These are phyloP conservation scores for Phyllostachys edulis DNA, from an alignment of 176 grass and related monocot species.

Conservation along the genomic window DNA sequence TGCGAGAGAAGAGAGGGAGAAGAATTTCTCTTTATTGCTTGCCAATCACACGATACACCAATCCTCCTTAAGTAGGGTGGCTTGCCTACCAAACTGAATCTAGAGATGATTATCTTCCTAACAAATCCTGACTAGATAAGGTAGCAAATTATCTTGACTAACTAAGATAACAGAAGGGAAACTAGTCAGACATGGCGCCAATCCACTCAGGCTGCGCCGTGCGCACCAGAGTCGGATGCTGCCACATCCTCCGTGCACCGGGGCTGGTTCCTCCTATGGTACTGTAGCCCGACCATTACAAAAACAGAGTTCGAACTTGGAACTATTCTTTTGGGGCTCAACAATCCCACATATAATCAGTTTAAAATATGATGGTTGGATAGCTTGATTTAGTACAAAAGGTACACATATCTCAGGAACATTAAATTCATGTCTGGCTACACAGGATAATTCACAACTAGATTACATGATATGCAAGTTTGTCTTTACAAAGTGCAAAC, in stretches of 20 bases:
- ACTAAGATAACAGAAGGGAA: not conserved
- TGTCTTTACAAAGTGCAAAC: not conserved
- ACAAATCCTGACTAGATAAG: too few species aligned
- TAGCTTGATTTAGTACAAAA: not conserved
- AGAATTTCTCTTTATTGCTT: too few species aligned
- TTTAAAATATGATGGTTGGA: not conserved
- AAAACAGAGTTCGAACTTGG: not conserved
- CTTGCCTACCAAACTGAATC: too few species aligned
- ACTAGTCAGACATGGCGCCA: not conserved
- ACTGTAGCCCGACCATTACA: not conserved
- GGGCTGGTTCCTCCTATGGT: not conserved
- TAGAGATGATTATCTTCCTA: too few species aligned
- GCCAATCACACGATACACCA: too few species aligned
- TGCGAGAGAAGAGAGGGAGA: too few species aligned
- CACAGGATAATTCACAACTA: slow-evolving; percentile 1
- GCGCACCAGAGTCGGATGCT: not conserved
- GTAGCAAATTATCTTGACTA: too few species aligned
- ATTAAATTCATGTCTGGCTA: not conserved
- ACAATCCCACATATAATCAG: too few species aligned
- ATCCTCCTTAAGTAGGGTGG: too few species aligned
- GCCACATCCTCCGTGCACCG: not conserved
- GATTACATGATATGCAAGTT: not conserved
- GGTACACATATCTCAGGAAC: not conserved
- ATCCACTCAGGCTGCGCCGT: not conserved
- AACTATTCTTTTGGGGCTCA: not conserved